Conservation (phyloP, 176 grass and related monocot genomes). For the Carex scoparia region DNA sequence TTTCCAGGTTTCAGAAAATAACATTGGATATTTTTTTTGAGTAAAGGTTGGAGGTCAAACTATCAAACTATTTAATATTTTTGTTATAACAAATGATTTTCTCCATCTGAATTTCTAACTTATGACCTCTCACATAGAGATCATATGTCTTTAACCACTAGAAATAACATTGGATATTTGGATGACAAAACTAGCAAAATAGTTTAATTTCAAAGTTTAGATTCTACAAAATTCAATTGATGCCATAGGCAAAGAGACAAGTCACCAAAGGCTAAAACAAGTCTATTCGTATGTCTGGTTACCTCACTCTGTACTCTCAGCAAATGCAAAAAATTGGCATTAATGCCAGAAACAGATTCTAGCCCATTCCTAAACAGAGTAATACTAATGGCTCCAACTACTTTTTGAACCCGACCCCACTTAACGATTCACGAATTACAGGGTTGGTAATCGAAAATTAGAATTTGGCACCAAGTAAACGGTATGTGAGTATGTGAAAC, state of each 20-base stretch:
- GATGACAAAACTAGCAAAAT: neutral
- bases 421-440: conserved; percentile 10
- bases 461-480: neutral
- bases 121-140: too few species aligned
- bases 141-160: too few species aligned
- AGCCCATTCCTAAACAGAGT: neutral
- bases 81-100: too few species aligned
- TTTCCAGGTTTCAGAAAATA: neutral
- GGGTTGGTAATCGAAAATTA: neutral
- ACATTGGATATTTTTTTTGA: neutral
- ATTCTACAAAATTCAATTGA: neutral
- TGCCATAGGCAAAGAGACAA: conserved; percentile 27
- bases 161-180: too few species aligned
- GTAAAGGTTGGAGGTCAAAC: too few species aligned
- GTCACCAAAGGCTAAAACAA: neutral
- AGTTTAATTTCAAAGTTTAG: neutral
- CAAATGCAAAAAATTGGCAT: conserved; percentile 6
- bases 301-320: neutral
- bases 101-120: too few species aligned
- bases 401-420: neutral
- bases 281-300: conserved; percentile 10
- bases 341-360: neutral
- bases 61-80: too few species aligned
- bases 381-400: conserved; percentile 3
- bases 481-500: too few species aligned